Conservation (phyloP, 345 rosid genomes). For the Cardamine chenopodiifolia region DNA sequence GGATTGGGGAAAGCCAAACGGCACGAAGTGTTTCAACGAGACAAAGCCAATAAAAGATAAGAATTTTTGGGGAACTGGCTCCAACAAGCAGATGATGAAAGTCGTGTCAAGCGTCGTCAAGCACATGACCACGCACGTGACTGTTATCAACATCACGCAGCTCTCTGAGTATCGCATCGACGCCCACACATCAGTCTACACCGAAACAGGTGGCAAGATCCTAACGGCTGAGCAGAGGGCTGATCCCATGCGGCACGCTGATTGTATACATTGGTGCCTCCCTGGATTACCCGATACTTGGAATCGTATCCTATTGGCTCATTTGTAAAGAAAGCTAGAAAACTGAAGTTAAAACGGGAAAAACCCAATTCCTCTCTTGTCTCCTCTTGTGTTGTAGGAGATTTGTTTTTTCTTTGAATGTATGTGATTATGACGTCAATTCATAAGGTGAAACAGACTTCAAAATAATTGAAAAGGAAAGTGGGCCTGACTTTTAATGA, state of each 20-base stretch:
- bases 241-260: slow-evolving; percentile 69
- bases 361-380: slow-evolving; percentile 4
- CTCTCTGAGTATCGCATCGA: slow-evolving; percentile 85
- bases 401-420: neutral
- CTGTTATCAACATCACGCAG: slow-evolving; percentile 75
- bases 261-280: slow-evolving; percentile 97
- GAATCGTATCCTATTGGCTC: slow-evolving; percentile 77
- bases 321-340: slow-evolving; percentile 52
- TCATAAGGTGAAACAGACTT: neutral
- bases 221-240: slow-evolving; percentile 66
- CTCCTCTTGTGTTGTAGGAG: neutral
- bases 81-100: slow-evolving; percentile 72
- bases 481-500: neutral
- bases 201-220: slow-evolving; percentile 73
- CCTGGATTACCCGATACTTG: slow-evolving; percentile 93
- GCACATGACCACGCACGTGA: slow-evolving; percentile 77
- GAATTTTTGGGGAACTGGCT: slow-evolving; percentile 61
- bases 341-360: slow-evolving; percentile 14
- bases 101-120: slow-evolving; percentile 52
- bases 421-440: neutral
- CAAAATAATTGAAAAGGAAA: neutral
- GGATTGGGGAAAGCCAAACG: slow-evolving; percentile 71
- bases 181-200: slow-evolving; percentile 75
- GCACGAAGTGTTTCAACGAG: slow-evolving; percentile 83
- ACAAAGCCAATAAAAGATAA: slow-evolving; percentile 72